phyloP scores from a whole-genome alignment of 257 asterid genomes.

The Fraxinus americana region DNA sequence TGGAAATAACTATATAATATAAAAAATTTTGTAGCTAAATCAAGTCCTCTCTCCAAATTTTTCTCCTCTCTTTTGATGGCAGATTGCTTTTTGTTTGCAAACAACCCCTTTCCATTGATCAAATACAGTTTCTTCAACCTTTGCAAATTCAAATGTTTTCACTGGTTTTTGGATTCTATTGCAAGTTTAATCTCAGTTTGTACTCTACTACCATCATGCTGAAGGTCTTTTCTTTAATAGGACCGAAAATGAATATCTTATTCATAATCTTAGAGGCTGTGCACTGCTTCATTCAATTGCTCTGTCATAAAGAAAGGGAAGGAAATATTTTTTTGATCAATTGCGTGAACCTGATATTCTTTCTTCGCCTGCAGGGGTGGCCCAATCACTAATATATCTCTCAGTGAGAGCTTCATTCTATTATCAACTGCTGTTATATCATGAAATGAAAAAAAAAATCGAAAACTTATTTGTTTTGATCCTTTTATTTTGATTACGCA shows the following conservation, averaged over 20 bases:
- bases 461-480: background rate
- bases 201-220: slow-evolving; percentile 12
- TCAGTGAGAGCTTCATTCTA: background rate
- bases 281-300: too few relatives aligned
- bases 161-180: background rate
- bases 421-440: background rate
- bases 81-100: too few relatives aligned
- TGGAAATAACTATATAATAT: too few relatives aligned
- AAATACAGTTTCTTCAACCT: too few relatives aligned
- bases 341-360: background rate
- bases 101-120: too few relatives aligned
- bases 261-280: too few relatives aligned
- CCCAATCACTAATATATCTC: background rate
- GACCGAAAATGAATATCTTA: slow-evolving; percentile 10
- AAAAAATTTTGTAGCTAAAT: too few relatives aligned
- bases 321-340: background rate
- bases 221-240: slow-evolving; percentile 19
- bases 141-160: too few relatives aligned
- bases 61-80: too few relatives aligned
- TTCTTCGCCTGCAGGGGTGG: background rate
- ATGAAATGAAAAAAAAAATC: background rate
- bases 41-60: too few relatives aligned
- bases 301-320: background rate
- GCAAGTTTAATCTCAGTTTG: slow-evolving; percentile 19
- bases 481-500: background rate